A percentile compares a stretch with the other conserved stretches of the same genome.
These are phyloP conservation scores for Pelargonium fulgidum DNA, from an alignment of 441 rosid genomes.

Conservation along the genomic window DNA sequence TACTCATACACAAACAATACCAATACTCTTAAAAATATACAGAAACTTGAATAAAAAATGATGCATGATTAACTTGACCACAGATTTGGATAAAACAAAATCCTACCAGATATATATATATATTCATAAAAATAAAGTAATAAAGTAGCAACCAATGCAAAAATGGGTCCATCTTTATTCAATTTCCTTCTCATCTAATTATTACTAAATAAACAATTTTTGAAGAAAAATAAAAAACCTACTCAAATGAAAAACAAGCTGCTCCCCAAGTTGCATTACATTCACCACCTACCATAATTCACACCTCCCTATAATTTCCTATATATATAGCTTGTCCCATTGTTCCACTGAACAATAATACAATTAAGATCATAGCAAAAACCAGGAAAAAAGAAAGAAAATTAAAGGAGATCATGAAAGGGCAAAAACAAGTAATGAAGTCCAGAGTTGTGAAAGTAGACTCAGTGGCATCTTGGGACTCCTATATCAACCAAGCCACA, in stretches of 20 bases:
- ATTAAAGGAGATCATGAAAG: not conserved
- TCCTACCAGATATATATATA: not conserved
- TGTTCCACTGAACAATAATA: not conserved
- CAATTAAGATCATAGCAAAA: too few relatives aligned
- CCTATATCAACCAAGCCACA: constrained; percentile 28
- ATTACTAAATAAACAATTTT: too few relatives aligned
- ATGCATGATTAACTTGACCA: not conserved
- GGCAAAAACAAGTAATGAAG: constrained; percentile 13
- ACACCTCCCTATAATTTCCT: not conserved
- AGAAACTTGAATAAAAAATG: not conserved
- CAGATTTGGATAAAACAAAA: not conserved
- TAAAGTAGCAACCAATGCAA: not conserved
- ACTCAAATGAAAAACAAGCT: too few relatives aligned
- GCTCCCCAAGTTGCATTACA: too few relatives aligned
- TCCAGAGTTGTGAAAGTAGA: constrained; percentile 37
- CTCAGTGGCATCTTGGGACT: constrained; percentile 39
- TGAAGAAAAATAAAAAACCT: too few relatives aligned
- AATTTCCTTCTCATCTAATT: too few relatives aligned
- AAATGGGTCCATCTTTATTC: not conserved
- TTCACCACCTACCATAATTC: not conserved
- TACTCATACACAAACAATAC: too few relatives aligned
- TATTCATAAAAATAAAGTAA: not conserved
- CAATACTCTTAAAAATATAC: too few relatives aligned
- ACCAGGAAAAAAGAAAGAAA: too few relatives aligned
- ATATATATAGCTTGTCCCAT: not conserved